phyloP scores from a whole-genome alignment of 441 rosid species.

The Biscutella laevigata region DNA sequence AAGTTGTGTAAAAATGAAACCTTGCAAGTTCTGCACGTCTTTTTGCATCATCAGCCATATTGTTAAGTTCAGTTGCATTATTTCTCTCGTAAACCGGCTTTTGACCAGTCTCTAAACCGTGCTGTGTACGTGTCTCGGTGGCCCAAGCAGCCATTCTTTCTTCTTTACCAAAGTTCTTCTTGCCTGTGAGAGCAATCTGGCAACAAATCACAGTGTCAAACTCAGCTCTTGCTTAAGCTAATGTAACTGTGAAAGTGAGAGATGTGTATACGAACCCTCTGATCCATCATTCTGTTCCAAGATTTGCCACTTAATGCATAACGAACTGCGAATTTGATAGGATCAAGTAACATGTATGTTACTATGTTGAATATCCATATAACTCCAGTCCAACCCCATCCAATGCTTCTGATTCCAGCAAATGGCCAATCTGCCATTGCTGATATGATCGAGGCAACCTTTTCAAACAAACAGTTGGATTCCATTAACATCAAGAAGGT shows the following conservation, averaged over 20 bases:
- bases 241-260: background rate
- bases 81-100: constrained; percentile 29
- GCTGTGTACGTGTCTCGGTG: constrained; percentile 39
- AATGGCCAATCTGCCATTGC: constrained; percentile 36
- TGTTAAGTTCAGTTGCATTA: constrained; percentile 32
- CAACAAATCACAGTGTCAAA: background rate
- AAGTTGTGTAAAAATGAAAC: constrained; percentile 6
- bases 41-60: constrained; percentile 53
- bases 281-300: constrained; percentile 31
- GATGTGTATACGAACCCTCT: constrained; percentile 18
- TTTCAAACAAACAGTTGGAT: background rate
- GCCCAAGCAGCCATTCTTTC: constrained; percentile 54
- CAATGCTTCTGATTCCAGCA: constrained; percentile 39
- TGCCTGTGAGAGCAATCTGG: constrained; percentile 56
- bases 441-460: constrained; percentile 36
- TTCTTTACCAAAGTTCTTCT: constrained; percentile 45
- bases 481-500: background rate
- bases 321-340: constrained; percentile 44
- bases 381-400: constrained; percentile 60
- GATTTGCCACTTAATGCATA: constrained; percentile 48
- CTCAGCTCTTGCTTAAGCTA: background rate
- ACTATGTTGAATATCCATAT: constrained; percentile 46
- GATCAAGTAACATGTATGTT: constrained; percentile 40
- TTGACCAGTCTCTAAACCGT: constrained; percentile 35
- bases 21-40: constrained; percentile 54